Base-by-base conservation (phyloP, 208 protist species). In the Borovskyia barvae region DNA sequence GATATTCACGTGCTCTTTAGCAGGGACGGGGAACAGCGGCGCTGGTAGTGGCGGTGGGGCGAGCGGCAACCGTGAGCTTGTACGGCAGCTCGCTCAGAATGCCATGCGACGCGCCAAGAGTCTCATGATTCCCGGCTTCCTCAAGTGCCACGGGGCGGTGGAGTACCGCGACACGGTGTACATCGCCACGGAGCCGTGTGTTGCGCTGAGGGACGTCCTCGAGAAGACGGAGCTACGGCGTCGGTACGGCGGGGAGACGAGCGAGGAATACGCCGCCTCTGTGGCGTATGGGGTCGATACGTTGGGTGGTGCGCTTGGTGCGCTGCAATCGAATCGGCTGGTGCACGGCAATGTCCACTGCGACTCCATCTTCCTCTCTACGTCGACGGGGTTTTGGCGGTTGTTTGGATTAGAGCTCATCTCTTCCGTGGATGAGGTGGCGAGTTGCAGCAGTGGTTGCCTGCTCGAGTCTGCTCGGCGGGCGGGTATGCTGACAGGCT, bases 361-460 rank as follows among this genome's bases (percentile, higher is more conserved):
- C 20, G 72, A 87, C 25, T 64, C 86, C 2, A 70, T 97, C 19
- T 97, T 76, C 69, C 74, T 93, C 8, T 39, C 77, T 12, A 33
- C 64, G 0, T 42, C 59, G 14, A 66, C 63, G n/a, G 89, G 89
- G 17, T 73, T 82, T 56, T 97, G 92, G 89, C 53, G 79, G 1
- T 66, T 97, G 1, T 94, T 82, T 53, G 85, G 88, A 0, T 54
- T 95, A 8, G 92, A 94, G 76, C 63, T 93, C 3, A 66, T 76
- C 11, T 70, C 54, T 26, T 12, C 54, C 24, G 15, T 36, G n/a
- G 64, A 63, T 6, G 64, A 70, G 17, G 29, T 63, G 37, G 52
- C n/a, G n/a, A 33, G 15, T 4, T 28, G 51, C 30, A 37, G 4
- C 22, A 8, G 37, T 15, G 35, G 35, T 26, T 56, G 54, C 48